Evolutionary conservation across 495 filamentous ascomycete genomes (phyloP), one percentile per base, ranked within the genome.

Genomic region (Penicillium silybi): DNA sequence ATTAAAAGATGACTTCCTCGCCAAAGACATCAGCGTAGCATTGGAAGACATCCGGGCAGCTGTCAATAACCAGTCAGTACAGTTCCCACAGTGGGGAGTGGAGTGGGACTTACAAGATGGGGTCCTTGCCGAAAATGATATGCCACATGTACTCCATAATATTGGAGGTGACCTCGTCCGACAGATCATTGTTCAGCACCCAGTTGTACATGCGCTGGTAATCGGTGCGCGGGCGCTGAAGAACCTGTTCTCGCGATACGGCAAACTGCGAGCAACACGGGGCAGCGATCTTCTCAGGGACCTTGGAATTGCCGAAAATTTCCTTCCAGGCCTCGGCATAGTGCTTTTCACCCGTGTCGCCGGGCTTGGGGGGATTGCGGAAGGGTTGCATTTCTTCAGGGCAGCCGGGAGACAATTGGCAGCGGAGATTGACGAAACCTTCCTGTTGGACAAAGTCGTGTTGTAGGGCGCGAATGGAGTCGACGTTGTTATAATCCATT

Each of bases 231-330:
- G 79, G 57, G 18, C 82, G 73, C 44, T 66, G 57, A 0, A 61
- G 64, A 0, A 89, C 70, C 49, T 75, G 72, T 0, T 80, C 78
- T 13, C 75, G 62, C 10, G 79, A 79, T 2, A 87, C 84, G 1
- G 81, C 85, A 49, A 89, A 89, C 64, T 88, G 86, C 49, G 83
- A 80, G 62, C 85, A 89, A 57, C 86, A 89, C 4, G 80, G 70
- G 1, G 71, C 76, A 0, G 65, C 80, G 4, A 88, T 66, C 2
- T 68, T 54, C 4, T 70, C 62, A 9, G 81, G 79, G 2, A 80
- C 67, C 0, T 76, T 52, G 59, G 54, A 65, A 27, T 70, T 71
- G 41, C 58, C 56, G 53, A 76, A 78, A 6, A 79, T 44, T 52
- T 70, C 69, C 54, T 66, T 48, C 71, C 73, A 79, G 9, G 75